A percentile compares a stretch with the other conserved stretches of the same genome.
Conservation (phyloP, 2,329 filamentous ascomycete genomes). For the Talaromyces atroroseus region DNA sequence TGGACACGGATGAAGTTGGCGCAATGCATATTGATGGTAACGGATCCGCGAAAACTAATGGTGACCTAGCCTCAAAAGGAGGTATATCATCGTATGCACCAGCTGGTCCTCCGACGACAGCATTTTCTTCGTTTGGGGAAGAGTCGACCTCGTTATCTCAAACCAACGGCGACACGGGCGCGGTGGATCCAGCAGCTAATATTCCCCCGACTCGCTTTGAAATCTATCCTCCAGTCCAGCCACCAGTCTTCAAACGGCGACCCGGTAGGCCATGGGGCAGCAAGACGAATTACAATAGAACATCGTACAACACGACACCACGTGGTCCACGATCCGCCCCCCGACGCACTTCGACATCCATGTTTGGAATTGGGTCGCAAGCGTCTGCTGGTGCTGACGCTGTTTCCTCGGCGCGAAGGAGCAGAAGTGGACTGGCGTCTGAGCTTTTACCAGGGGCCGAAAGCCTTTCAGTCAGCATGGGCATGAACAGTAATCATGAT, state of each 20-base stretch:
- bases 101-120: conserved; percentile 31
- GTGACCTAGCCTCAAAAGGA: neutral
- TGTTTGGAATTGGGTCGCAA: conserved; percentile 26
- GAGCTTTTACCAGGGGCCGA: conserved; percentile 5
- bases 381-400: conserved; percentile 16
- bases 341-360: conserved; percentile 23
- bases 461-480: neutral
- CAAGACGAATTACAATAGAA: conserved; percentile 22
- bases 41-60: conserved; percentile 9
- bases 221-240: conserved; percentile 38
- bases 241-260: conserved; percentile 30
- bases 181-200: conserved; percentile 27
- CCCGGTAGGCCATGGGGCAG: conserved; percentile 35
- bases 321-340: conserved; percentile 32
- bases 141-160: neutral
- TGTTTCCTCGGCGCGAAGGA: conserved; percentile 19
- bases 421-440: conserved; percentile 26
- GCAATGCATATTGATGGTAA: neutral
- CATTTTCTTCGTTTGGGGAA: conserved; percentile 14
- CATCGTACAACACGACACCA: conserved; percentile 27
- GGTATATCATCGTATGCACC: conserved; percentile 20
- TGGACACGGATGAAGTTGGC: conserved; percentile 14
- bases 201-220: conserved; percentile 41
- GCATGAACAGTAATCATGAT: neutral
- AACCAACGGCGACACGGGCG: conserved; percentile 22